phyloP scores from a whole-genome alignment of 169 alveolate genomes.

The Cytauxzoon felis region DNA sequence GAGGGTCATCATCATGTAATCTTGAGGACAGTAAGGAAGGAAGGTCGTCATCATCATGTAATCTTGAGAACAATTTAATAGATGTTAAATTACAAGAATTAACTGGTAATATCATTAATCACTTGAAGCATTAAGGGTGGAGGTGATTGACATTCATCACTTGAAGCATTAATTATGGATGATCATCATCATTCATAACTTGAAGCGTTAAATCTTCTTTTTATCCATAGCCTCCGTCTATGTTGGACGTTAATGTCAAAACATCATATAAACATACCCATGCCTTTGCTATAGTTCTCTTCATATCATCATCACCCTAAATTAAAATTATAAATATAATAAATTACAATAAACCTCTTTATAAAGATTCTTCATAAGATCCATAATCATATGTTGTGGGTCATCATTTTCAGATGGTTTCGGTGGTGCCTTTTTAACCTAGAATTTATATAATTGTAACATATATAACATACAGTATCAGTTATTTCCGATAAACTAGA shows the following conservation, averaged over 20 bases:
- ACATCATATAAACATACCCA: slow-evolving; percentile 79
- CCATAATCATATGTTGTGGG: slow-evolving; percentile 67
- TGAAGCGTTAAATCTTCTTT: not conserved
- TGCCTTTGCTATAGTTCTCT: slow-evolving; percentile 91
- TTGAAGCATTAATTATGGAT: too few species aligned
- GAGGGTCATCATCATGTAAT: too few species aligned
- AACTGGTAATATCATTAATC: slow-evolving; percentile 4
- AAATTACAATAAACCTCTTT: slow-evolving; percentile 26
- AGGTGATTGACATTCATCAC: too few species aligned
- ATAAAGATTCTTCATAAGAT: slow-evolving; percentile 68
- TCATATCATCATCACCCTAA: slow-evolving; percentile 89
- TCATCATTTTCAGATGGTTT: slow-evolving; percentile 31
- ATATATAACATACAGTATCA: too few species aligned
- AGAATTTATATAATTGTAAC: slow-evolving; percentile 45
- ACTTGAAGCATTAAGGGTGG: too few species aligned
- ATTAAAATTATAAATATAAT: not conserved
- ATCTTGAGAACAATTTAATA: too few species aligned
- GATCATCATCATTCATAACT: too few species aligned
- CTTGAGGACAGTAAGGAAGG: too few species aligned
- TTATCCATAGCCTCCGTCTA: slow-evolving; percentile 39
- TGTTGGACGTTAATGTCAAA: not conserved
- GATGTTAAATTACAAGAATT: slow-evolving; percentile 7
- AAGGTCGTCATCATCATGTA: too few species aligned
- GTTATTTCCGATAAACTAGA: not conserved
- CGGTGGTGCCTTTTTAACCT: slow-evolving; percentile 5